Evolutionary conservation across 257 asterid species (phyloP), one percentile per base, ranked within the genome.

Genomic region (Solanum bukasovii): DNA sequence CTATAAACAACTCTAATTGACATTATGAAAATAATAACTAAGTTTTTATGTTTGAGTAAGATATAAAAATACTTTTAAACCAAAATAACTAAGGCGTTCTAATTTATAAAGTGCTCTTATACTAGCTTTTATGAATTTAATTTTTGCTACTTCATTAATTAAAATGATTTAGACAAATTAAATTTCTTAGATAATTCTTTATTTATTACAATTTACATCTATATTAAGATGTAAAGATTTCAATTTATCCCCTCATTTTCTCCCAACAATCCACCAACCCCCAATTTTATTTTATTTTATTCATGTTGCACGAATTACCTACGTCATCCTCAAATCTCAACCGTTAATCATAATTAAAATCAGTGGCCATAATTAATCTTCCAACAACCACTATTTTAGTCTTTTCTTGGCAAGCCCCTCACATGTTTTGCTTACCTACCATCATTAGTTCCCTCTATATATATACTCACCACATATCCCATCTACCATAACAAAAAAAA

Each of bases 401-500:
- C 11, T 20, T 56, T 56, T 56, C 65, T 8, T 56, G 23, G 21
- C 61, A 20, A 72, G 6, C 72, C 61, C 44, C 44, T 4, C 44
- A 25, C 35, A 38, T 65, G 38, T 25, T 42, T 79, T 68, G 13
- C 90, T 84, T 93, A 95, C 97, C 98, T 91, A 94, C 94, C 95
- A 90, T 91, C 75, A 63, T 87, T 88, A 21, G 42, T 21, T 6
- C 84, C 59, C 75, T 86, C 85, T 85, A 95, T 95, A 89, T 93
- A 91, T 92, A 92, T 52, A 52, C 90, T 72, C 81, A 20, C 91
- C 95, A 44, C 88, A 68, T 6, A 74, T 33, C 84, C 52, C 46
- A 74, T 83, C 49, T 13, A 87, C 88, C 85, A 23, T 79, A 83
- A 11, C 79, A 91, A 92, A 56, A 37, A 56, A 34, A 6, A 5